Percentiles rank a stretch among this genome's conserved stretches.
phyloP scores from a whole-genome alignment of 2,329 filamentous ascomycete species.

The Truncatella angustata region DNA sequence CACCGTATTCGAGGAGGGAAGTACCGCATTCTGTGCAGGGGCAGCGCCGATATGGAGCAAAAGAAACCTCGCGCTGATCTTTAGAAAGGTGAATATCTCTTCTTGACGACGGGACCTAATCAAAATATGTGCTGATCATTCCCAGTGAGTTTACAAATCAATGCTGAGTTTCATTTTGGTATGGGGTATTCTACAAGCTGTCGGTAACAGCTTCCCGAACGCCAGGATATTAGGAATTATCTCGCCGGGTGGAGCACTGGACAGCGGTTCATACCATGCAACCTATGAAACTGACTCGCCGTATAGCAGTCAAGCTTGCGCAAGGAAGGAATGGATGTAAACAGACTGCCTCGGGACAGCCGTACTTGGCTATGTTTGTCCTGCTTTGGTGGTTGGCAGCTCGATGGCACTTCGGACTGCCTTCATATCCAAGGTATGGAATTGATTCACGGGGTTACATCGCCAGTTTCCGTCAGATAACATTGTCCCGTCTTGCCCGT shows the following conservation, averaged over 20 bases:
- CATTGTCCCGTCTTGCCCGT: constrained; percentile 1
- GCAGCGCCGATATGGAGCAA: background rate
- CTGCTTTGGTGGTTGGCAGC: background rate
- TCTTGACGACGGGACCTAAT: too few relatives aligned
- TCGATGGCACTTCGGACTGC: constrained; percentile 4
- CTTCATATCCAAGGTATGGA: background rate
- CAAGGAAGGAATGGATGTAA: background rate
- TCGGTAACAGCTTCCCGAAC: too few relatives aligned
- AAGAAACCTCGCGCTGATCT: too few relatives aligned
- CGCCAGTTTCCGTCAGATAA: constrained; percentile 9
- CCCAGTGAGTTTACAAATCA: too few relatives aligned
- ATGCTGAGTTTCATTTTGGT: too few relatives aligned
- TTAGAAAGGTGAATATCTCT: too few relatives aligned
- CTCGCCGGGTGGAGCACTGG: too few relatives aligned
- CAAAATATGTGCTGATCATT: constrained; percentile 1
- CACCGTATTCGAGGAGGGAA: background rate
- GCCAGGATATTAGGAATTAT: too few relatives aligned
- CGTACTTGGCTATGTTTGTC: background rate
- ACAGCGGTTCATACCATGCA: too few relatives aligned
- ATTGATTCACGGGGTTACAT: constrained; percentile 5
- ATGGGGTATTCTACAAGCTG: background rate
- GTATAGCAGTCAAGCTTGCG: too few relatives aligned
- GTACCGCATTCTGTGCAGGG: background rate
- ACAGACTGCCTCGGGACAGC: background rate
- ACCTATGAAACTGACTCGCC: too few relatives aligned